These are phyloP conservation scores for Biscutella laevigata DNA, from an alignment of 441 rosid genomes.

Conservation along the genomic window DNA sequence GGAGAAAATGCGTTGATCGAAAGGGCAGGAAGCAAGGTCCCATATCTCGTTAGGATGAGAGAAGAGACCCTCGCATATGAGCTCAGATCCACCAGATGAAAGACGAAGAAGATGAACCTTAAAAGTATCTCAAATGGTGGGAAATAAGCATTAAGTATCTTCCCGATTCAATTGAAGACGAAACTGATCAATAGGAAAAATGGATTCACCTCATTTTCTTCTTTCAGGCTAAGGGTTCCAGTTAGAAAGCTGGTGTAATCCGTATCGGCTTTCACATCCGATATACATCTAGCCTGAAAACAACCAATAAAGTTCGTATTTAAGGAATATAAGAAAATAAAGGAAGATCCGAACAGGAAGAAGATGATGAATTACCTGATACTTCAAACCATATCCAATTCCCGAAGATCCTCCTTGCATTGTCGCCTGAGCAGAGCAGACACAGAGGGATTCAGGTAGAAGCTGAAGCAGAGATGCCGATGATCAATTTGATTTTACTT, in stretches of 20 bases:
- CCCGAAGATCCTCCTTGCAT: conserved; percentile 93
- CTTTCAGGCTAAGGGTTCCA: conserved; percentile 74
- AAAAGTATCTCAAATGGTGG: not conserved
- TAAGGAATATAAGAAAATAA: not conserved
- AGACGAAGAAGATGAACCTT: conserved; percentile 86
- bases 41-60: conserved; percentile 88
- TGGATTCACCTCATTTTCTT: conserved; percentile 67
- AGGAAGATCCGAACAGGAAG: not conserved
- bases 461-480: not conserved
- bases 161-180: conserved; percentile 11
- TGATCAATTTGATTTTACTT: not conserved
- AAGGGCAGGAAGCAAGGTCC: conserved; percentile 82
- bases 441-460: not conserved
- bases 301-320: not conserved
- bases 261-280: conserved; percentile 83
- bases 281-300: conserved; percentile 72
- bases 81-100: conserved; percentile 77
- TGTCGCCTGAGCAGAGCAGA: conserved; percentile 26
- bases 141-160: conserved; percentile 1
- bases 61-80: conserved; percentile 82
- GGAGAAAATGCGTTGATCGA: conserved; percentile 87
- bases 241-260: conserved; percentile 89
- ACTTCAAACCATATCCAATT: conserved; percentile 78
- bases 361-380: conserved; percentile 45
- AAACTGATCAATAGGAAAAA: not conserved